Conservation (phyloP, 2,329 filamentous ascomycete genomes). For the Aciculosporium take region DNA sequence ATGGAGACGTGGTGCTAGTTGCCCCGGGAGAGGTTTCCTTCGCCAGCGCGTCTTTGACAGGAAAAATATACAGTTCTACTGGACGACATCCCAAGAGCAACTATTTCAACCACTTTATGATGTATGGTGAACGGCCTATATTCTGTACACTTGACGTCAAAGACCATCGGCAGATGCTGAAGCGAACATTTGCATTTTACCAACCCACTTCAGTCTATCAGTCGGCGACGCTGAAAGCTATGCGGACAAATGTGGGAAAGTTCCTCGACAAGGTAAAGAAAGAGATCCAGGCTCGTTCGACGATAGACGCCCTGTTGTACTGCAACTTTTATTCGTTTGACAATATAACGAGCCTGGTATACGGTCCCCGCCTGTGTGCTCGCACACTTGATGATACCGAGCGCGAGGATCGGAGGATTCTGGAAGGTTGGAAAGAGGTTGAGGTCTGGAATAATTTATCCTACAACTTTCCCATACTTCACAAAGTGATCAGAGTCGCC, state of each 20-base stretch:
- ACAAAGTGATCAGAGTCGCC: not conserved
- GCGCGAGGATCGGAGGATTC: slow-evolving; percentile 3
- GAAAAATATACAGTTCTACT: slow-evolving; percentile 4
- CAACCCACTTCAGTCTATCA: slow-evolving; percentile 3
- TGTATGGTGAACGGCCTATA: slow-evolving; percentile 3
- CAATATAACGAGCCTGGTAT: slow-evolving; percentile 4
- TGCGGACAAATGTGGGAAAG: not conserved
- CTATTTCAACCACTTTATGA: slow-evolving; percentile 5
- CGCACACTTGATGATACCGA: slow-evolving; percentile 1
- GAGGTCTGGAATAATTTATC: slow-evolving; percentile 4
- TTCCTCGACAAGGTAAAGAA: slow-evolving; percentile 1
- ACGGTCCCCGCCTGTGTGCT: slow-evolving; percentile 2
- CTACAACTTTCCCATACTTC: slow-evolving; percentile 1
- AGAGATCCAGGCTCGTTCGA: not conserved
- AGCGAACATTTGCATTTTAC: slow-evolving; percentile 4
- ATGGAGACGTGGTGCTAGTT: slow-evolving; percentile 4
- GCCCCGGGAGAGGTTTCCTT: slow-evolving; percentile 5
- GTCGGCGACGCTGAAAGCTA: not conserved
- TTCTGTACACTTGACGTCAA: slow-evolving; percentile 2
- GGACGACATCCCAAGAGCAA: slow-evolving; percentile 5
- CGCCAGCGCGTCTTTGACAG: slow-evolving; percentile 1
- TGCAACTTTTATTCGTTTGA: slow-evolving; percentile 6
- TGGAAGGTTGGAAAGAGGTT: slow-evolving; percentile 2
- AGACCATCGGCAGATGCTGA: slow-evolving; percentile 5
- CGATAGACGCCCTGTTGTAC: slow-evolving; percentile 1